Evolutionary conservation across 345 rosid genomes (phyloP).

Genomic region (Pistacia integerrima): DNA sequence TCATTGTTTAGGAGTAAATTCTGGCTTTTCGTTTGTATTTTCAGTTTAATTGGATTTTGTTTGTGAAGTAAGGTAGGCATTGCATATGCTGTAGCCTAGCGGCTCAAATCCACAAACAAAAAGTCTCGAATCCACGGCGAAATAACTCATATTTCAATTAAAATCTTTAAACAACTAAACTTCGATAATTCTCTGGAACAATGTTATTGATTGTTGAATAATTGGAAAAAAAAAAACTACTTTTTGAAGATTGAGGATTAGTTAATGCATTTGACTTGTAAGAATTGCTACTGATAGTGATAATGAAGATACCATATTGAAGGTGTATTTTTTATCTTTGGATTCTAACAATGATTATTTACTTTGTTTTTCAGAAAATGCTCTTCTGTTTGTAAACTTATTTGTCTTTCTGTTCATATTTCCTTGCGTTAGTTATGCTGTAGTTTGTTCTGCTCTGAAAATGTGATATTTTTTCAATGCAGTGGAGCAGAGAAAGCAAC

Average conservation of each 20-base stretch:
- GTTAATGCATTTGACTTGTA: too few relatives aligned
- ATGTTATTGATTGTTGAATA: background rate
- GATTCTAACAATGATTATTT: too few relatives aligned
- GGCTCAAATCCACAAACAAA: too few relatives aligned
- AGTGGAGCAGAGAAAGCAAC: slow-evolving; percentile 93
- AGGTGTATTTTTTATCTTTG: too few relatives aligned
- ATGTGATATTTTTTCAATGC: background rate
- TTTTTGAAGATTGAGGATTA: background rate
- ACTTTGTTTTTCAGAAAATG: background rate
- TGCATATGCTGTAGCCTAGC: too few relatives aligned
- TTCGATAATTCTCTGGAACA: too few relatives aligned
- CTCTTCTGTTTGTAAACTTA: background rate
- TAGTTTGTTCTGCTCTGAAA: background rate
- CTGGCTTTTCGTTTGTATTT: background rate
- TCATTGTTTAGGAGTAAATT: background rate
- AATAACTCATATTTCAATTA: too few relatives aligned
- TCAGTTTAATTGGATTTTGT: background rate
- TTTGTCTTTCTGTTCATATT: background rate
- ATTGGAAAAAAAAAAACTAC: background rate
- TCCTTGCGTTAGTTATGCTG: background rate
- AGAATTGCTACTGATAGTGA: too few relatives aligned
- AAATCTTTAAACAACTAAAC: too few relatives aligned
- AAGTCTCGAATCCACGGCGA: too few relatives aligned
- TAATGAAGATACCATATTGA: too few relatives aligned
- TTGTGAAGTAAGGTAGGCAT: background rate